Conservation (phyloP, 495 filamentous ascomycete species). For the Tuber umbilicatum region DNA sequence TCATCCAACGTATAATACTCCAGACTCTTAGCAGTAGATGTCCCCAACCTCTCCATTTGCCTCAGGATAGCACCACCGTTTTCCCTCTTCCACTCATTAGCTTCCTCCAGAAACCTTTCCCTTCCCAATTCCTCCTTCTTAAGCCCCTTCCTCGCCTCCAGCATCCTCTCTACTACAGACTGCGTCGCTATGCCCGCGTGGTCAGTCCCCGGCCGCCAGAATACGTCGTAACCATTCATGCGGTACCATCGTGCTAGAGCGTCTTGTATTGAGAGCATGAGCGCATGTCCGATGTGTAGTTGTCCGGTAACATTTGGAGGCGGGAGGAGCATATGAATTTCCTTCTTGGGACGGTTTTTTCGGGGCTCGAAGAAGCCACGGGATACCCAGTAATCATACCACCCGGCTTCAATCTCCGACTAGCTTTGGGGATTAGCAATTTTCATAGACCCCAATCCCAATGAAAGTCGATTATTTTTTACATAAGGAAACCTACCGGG, state of each 20-base stretch:
- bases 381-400: slow-evolving; percentile 41
- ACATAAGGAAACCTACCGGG: not conserved
- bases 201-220: slow-evolving; percentile 69
- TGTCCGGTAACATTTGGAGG: slow-evolving; percentile 73
- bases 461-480: not conserved
- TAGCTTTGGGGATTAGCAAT: slow-evolving; percentile 2
- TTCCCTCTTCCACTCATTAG: slow-evolving; percentile 65
- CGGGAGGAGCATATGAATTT: slow-evolving; percentile 47
- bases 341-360: slow-evolving; percentile 4
- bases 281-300: slow-evolving; percentile 65
- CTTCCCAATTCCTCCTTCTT: slow-evolving; percentile 63
- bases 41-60: slow-evolving; percentile 54
- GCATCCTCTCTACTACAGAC: slow-evolving; percentile 69
- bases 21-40: slow-evolving; percentile 58
- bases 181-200: slow-evolving; percentile 74
- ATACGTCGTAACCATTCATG: slow-evolving; percentile 58
- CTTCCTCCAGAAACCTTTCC: slow-evolving; percentile 52
- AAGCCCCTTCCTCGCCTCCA: slow-evolving; percentile 60
- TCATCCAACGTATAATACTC: slow-evolving; percentile 71
- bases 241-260: slow-evolving; percentile 65
- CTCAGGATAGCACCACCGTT: slow-evolving; percentile 60
- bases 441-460: not conserved
- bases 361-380: slow-evolving; percentile 35
- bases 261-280: slow-evolving; percentile 55
- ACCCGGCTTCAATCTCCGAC: slow-evolving; percentile 32